Conservation (phyloP, 2,329 filamentous ascomycete species). For the Penicillium sp. region DNA sequence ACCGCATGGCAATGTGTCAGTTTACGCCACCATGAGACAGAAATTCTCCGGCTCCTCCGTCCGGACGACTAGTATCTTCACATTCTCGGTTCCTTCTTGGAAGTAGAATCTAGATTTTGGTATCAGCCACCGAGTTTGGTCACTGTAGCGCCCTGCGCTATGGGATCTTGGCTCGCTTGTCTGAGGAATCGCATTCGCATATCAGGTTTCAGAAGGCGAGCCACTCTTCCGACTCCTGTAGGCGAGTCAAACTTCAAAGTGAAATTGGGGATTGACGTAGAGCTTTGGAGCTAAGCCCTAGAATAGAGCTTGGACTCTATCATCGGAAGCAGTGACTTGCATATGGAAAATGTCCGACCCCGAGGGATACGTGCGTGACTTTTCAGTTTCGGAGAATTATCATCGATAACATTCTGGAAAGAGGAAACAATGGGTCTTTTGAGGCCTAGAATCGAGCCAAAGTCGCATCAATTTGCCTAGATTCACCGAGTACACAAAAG, state of each 20-base stretch:
- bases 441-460: background rate
- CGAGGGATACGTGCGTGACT: background rate
- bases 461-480: background rate
- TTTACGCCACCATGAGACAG: background rate
- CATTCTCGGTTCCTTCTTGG: background rate
- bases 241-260: background rate
- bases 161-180: background rate
- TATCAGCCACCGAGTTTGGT: background rate
- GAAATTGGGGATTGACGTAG: background rate
- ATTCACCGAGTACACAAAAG: background rate
- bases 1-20: constrained; percentile 9
- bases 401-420: background rate
- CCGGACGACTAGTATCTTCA: background rate
- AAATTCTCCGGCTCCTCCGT: background rate
- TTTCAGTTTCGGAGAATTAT: background rate
- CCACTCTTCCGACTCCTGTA: background rate
- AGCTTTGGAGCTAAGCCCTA: background rate
- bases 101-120: background rate
- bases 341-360: background rate
- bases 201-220: background rate
- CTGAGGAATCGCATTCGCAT: background rate
- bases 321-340: background rate
- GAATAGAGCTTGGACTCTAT: background rate
- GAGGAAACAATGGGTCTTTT: background rate
- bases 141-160: background rate